phyloP scores from a whole-genome alignment of 2,329 filamentous ascomycete genomes.

The Acarospora socialis region DNA sequence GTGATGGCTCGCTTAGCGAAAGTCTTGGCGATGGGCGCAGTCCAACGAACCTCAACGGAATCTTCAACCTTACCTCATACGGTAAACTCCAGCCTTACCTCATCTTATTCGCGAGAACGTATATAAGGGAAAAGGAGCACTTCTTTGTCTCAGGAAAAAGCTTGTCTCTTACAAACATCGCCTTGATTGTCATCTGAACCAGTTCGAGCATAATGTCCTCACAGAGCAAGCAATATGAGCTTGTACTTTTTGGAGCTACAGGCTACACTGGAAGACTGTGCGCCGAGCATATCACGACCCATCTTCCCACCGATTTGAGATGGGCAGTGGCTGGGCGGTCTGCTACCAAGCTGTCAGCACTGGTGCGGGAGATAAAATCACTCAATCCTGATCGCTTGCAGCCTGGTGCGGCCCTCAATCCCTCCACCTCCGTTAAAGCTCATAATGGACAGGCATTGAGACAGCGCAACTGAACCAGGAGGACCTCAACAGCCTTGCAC shows the following conservation, averaged over 20 bases:
- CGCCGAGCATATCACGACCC: slow-evolving; percentile 57
- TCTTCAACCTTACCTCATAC: too few species aligned
- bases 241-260: slow-evolving; percentile 53
- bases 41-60: too few species aligned
- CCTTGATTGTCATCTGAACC: too few species aligned
- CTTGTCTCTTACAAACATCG: slow-evolving; percentile 5
- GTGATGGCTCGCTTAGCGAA: too few species aligned
- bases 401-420: slow-evolving; percentile 42
- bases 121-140: too few species aligned
- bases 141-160: too few species aligned
- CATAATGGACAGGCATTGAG: slow-evolving; percentile 27
- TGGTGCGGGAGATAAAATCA: slow-evolving; percentile 52
- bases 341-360: slow-evolving; percentile 53
- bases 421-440: background rate
- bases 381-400: slow-evolving; percentile 54
- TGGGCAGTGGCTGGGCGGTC: slow-evolving; percentile 84
- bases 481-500: slow-evolving; percentile 37
- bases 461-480: slow-evolving; percentile 33
- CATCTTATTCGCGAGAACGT: too few species aligned
- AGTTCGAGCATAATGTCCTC: slow-evolving; percentile 23
- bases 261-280: slow-evolving; percentile 74
- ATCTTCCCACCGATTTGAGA: slow-evolving; percentile 60
- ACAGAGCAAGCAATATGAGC: slow-evolving; percentile 41
- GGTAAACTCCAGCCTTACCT: too few species aligned
- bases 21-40: too few species aligned